phyloP scores from a whole-genome alignment of 1,284 basidiomycete genomes.

The Phaffia rhodozyma region DNA sequence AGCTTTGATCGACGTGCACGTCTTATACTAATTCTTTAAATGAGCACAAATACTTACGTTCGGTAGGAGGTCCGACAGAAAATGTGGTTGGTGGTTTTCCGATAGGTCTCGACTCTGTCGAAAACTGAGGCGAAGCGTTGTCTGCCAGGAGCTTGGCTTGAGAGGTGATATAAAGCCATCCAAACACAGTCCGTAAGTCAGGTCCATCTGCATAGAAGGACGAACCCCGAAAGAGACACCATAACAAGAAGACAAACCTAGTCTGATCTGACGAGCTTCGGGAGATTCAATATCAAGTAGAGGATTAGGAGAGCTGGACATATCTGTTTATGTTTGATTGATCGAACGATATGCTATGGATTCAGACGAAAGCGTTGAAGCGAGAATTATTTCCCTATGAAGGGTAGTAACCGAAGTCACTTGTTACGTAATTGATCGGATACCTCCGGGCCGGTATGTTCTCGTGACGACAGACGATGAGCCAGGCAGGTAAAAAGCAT shows the following conservation, averaged over 20 bases:
- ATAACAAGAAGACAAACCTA: not conserved
- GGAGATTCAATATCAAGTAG: conserved; percentile 14
- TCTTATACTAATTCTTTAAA: not conserved
- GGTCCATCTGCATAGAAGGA: not conserved
- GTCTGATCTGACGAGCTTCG: conserved; percentile 8
- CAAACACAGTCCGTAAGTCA: too few relatives aligned
- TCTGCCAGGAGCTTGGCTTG: conserved; percentile 8
- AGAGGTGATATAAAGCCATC: not conserved
- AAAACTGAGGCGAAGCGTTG: conserved; percentile 1
- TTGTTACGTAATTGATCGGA: too few relatives aligned
- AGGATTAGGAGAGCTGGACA: not conserved
- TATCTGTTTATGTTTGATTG: not conserved
- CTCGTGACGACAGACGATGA: too few relatives aligned
- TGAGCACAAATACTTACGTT: conserved; percentile 1
- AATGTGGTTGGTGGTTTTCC: conserved; percentile 6
- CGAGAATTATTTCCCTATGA: too few relatives aligned
- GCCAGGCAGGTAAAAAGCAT: too few relatives aligned
- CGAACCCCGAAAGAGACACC: not conserved
- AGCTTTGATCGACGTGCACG: not conserved
- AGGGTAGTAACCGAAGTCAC: too few relatives aligned
- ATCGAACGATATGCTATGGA: too few relatives aligned
- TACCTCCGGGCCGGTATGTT: too few relatives aligned
- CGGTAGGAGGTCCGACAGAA: conserved; percentile 3
- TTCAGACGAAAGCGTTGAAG: too few relatives aligned
- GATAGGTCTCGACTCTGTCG: not conserved